These are phyloP conservation scores for Xylaria longipes DNA, from an alignment of 495 filamentous ascomycete species.

Conservation along the genomic window DNA sequence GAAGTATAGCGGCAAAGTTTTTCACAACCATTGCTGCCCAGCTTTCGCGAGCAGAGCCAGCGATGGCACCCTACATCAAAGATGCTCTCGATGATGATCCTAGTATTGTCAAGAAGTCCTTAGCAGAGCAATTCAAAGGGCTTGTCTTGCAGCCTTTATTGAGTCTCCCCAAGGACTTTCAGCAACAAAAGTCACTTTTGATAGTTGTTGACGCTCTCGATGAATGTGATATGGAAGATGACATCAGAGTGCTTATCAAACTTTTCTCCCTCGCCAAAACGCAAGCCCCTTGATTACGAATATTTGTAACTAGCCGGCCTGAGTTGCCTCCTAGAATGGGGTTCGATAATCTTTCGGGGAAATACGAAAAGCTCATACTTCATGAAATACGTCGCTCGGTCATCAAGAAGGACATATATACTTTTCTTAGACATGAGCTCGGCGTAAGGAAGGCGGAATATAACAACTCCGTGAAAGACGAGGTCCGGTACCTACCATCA, in stretches of 20 bases:
- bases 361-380: not conserved
- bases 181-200: not conserved
- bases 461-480: not conserved
- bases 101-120: slow-evolving; percentile 35
- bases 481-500: not conserved
- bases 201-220: not conserved
- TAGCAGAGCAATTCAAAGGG: slow-evolving; percentile 56
- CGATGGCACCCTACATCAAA: slow-evolving; percentile 37
- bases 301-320: not conserved
- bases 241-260: not conserved
- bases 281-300: not conserved
- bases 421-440: not conserved
- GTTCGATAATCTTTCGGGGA: not conserved
- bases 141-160: slow-evolving; percentile 46
- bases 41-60: slow-evolving; percentile 33
- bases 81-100: slow-evolving; percentile 17
- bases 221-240: not conserved
- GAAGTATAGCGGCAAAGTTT: slow-evolving; percentile 47
- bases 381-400: not conserved
- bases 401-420: not conserved
- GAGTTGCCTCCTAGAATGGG: not conserved
- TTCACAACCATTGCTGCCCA: slow-evolving; percentile 55
- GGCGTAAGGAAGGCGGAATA: not conserved
- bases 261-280: not conserved
- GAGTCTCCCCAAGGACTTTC: not conserved